A percentile compares a stretch with the other conserved stretches of the same genome.
Evolutionary conservation across 306 rosid species (phyloP).

Genomic region (Castanospermum australe): DNA sequence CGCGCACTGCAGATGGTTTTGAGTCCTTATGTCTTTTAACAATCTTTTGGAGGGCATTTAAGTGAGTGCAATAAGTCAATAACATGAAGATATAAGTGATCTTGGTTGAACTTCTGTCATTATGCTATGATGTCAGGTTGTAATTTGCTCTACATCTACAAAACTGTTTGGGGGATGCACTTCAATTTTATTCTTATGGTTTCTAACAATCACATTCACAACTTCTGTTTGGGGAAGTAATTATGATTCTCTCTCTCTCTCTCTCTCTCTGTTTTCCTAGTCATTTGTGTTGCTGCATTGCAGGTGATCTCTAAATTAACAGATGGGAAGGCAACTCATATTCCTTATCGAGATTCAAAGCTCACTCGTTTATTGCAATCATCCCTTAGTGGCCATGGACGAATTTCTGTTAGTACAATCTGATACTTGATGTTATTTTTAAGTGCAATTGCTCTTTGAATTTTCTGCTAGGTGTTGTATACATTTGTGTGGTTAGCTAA

Average conservation of each 20-base stretch:
- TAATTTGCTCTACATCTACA: background rate
- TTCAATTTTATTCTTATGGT: background rate
- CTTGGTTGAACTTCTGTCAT: constrained; percentile 15
- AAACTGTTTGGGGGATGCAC: background rate
- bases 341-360: constrained; percentile 94
- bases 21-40: background rate
- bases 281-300: constrained; percentile 14
- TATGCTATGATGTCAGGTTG: background rate
- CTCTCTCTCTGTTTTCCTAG: background rate
- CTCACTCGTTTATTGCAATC: constrained; percentile 86
- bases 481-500: background rate
- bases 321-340: constrained; percentile 77
- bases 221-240: background rate
- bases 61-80: background rate
- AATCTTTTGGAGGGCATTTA: background rate
- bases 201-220: background rate
- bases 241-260: too few species aligned
- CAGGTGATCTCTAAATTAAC: constrained; percentile 91
- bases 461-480: background rate
- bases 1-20: background rate
- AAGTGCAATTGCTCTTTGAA: background rate
- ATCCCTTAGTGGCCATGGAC: constrained; percentile 90
- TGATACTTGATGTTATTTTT: background rate
- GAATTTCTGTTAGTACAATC: constrained; percentile 67
- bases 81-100: background rate